phyloP scores from a whole-genome alignment of 2,329 filamentous ascomycete species.

The Salinomyces thailandicus region DNA sequence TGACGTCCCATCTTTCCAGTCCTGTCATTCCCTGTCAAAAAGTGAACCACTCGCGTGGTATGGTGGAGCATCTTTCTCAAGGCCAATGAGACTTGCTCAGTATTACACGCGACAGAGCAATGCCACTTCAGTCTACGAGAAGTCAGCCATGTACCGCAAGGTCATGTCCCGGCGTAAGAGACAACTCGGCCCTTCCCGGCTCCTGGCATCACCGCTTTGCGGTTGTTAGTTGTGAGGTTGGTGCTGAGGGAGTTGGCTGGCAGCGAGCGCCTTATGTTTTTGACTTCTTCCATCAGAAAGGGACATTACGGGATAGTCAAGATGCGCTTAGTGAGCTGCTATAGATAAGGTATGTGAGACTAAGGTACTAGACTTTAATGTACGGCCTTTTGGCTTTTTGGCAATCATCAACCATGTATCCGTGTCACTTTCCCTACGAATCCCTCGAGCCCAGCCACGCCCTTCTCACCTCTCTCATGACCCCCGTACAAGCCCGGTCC shows the following conservation, averaged over 20 bases:
- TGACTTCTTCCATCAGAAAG: too few relatives aligned
- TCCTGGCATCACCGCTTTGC: slow-evolving; percentile 1
- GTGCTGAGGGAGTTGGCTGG: slow-evolving; percentile 5
- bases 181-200: slow-evolving; percentile 7
- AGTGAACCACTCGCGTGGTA: slow-evolving; percentile 33
- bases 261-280: too few relatives aligned
- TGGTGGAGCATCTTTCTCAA: slow-evolving; percentile 45
- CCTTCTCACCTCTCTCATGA: slow-evolving; percentile 39
- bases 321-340: too few relatives aligned
- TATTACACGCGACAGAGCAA: slow-evolving; percentile 43
- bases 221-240: slow-evolving; percentile 4
- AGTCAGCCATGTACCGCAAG: slow-evolving; percentile 5
- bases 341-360: too few relatives aligned
- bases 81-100: slow-evolving; percentile 44
- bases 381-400: too few relatives aligned
- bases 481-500: slow-evolving; percentile 49
- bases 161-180: slow-evolving; percentile 6
- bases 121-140: slow-evolving; percentile 8
- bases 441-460: slow-evolving; percentile 54
- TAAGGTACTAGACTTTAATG: too few relatives aligned
- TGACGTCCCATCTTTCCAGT: not conserved
- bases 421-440: slow-evolving; percentile 54
- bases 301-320: too few relatives aligned
- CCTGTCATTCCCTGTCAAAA: too few relatives aligned
- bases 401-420: slow-evolving; percentile 12